These are phyloP conservation scores for Pelargonium fulgidum DNA, from an alignment of 441 rosid species.

Conservation along the genomic window DNA sequence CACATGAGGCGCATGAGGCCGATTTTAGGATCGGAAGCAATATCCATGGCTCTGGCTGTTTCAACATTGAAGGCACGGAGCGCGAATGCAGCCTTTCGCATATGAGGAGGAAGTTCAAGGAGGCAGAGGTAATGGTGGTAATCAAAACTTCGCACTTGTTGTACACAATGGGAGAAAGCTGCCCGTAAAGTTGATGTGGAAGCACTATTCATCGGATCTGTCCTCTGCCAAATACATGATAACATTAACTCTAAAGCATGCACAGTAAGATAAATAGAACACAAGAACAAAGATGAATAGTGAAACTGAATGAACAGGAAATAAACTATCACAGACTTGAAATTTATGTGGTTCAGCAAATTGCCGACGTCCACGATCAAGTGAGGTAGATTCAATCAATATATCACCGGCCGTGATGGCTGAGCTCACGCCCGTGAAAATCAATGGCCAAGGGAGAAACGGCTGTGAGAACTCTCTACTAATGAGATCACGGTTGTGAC, in stretches of 20 bases:
- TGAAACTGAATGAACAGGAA: too few species aligned
- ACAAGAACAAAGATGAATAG: too few species aligned
- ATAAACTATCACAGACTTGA: too few species aligned
- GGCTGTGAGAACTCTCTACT: too few species aligned
- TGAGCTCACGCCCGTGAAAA: too few species aligned
- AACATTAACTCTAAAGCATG: background rate
- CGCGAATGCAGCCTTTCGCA: conserved; percentile 78
- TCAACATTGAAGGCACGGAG: conserved; percentile 81
- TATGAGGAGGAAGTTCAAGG: conserved; percentile 60
- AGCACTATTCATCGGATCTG: conserved; percentile 42
- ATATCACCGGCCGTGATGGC: too few species aligned
- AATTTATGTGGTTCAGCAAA: too few species aligned
- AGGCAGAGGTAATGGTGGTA: conserved; percentile 95
- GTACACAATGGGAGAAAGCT: conserved; percentile 74
- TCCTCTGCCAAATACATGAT: conserved; percentile 25
- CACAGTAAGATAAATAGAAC: too few species aligned
- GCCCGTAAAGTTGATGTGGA: conserved; percentile 42
- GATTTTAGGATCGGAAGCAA: conserved; percentile 75
- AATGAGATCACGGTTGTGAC: too few species aligned
- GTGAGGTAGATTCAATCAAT: too few species aligned
- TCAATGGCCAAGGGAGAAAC: too few species aligned
- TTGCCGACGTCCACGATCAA: too few species aligned
- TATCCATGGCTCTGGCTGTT: conserved; percentile 83
- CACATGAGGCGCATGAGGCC: conserved; percentile 84
- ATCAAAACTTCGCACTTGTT: conserved; percentile 80